Conservation (phyloP, 768 basidiomycete genomes). For the Punctularia strigosozonata region DNA sequence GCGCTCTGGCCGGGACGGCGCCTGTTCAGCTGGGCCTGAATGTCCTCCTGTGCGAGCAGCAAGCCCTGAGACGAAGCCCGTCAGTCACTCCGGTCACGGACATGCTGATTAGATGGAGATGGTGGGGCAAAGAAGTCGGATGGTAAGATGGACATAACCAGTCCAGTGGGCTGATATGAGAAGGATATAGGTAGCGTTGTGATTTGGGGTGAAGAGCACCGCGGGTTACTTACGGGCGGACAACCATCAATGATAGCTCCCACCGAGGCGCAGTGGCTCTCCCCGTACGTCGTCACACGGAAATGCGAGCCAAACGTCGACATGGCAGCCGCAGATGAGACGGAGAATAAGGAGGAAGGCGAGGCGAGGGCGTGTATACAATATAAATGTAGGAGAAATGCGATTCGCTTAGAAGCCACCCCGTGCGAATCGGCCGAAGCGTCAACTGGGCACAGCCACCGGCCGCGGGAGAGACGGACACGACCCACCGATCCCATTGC, state of each 20-base stretch:
- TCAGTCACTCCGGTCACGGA: background rate
- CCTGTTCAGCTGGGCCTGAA: constrained; percentile 85
- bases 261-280: constrained; percentile 94
- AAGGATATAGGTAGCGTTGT: background rate
- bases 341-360: background rate
- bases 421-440: too few relatives aligned
- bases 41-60: constrained; percentile 64
- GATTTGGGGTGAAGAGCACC: constrained; percentile 2
- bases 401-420: too few relatives aligned
- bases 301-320: constrained; percentile 88
- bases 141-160: constrained; percentile 6
- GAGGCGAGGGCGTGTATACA: background rate
- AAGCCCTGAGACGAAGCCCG: constrained; percentile 49
- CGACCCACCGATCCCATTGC: background rate
- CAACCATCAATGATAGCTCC: constrained; percentile 97
- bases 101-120: background rate
- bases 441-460: background rate
- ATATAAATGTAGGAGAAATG: background rate
- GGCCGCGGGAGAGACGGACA: background rate
- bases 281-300: constrained; percentile 95
- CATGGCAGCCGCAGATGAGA: constrained; percentile 35
- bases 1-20: constrained; percentile 93
- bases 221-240: constrained; percentile 59
- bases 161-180: constrained; percentile 2
- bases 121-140: background rate